Conservation (phyloP, 1,284 basidiomycete genomes). For the Trametes sp. region DNA sequence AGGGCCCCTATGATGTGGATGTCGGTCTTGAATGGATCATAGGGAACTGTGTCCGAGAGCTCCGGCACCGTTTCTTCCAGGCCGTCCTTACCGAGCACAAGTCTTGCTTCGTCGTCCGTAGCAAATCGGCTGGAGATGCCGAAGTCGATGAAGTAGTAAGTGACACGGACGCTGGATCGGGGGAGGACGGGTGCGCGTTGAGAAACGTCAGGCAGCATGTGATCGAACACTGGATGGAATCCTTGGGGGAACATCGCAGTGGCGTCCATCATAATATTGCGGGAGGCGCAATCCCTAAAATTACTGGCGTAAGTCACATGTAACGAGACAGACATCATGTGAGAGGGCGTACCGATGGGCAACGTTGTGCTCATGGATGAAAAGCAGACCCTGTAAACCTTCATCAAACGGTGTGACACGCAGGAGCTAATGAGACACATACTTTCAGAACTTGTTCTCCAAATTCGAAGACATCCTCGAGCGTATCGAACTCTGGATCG, state of each 20-base stretch:
- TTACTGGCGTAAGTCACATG: no score
- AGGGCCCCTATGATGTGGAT: constrained; percentile 38
- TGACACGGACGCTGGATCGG: constrained; percentile 20
- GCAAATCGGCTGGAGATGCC: constrained; percentile 33
- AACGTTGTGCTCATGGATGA: constrained; percentile 4
- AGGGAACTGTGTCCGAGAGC: constrained; percentile 34
- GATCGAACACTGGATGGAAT: constrained; percentile 31
- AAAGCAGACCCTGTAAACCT: not conserved
- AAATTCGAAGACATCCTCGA: constrained; percentile 39
- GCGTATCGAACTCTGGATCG: constrained; percentile 30
- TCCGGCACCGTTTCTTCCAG: constrained; percentile 39
- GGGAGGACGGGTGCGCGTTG: constrained; percentile 7
- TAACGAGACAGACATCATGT: not conserved
- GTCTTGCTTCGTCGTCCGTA: not conserved
- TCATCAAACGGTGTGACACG: no score
- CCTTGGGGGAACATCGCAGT: constrained; percentile 34
- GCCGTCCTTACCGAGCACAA: constrained; percentile 23
- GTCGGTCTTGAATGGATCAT: constrained; percentile 43
- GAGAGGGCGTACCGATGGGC: not conserved
- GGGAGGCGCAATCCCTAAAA: constrained; percentile 32
- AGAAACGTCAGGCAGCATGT: constrained; percentile 17
- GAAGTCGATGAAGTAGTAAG: constrained; percentile 40
- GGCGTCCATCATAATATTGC: constrained; percentile 41
- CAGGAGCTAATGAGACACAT: no score
- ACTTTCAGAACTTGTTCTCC: constrained; percentile 39